Evolutionary conservation across 2,329 filamentous ascomycete genomes (phyloP), one percentile per base, ranked within the genome.

Genomic region (Hypomyces perniciosus): DNA sequence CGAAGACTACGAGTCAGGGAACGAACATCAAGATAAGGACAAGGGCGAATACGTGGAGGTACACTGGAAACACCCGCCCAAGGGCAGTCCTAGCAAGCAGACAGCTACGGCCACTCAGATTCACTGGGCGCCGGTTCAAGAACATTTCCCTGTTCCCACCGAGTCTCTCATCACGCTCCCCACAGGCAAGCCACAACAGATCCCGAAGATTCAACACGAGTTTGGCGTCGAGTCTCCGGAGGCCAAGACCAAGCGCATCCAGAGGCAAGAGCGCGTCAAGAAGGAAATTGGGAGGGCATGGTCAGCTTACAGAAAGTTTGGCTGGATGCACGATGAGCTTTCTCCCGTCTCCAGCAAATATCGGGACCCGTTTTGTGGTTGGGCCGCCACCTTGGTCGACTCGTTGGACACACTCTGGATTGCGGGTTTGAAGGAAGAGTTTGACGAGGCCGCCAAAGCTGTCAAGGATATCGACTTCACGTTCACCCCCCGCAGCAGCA

Each of bases 321-420:
- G 91, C 8, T 93, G 88, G 82, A 80, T 84, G 55, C 88, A 95
- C 59, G 93, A 97, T 63, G 93, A 97, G 71, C 70, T 97, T 12
- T 78, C 72, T 41, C 93, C 93, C 2, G 74, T 92, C 8, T 79
- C 81, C 30, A 84, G 84, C 46, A 72, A 71, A 10, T 81, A 75
- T 56, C 80, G 81, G 13, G 87, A 96, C 63, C 88, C 90, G 0
- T 97, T 97, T 67, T 92, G 90, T 63, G 89, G 87, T 45, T 96
- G 90, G 90, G 88, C 88, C 13, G 90, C 90, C 12, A 95, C 90
- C 0, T 66, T 96, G 54, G 87, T 96, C 5, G 90, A 96, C 71
- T 75, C 81, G 1, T 71, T 92, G 46, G 90, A 95, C 63, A 91
- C 89, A 0, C 73, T 95, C 3, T 95, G 88, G 86, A 91, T 95